Base-by-base conservation (phyloP, 2,329 filamentous ascomycete species). In the Pyrenophora graminea region DNA sequence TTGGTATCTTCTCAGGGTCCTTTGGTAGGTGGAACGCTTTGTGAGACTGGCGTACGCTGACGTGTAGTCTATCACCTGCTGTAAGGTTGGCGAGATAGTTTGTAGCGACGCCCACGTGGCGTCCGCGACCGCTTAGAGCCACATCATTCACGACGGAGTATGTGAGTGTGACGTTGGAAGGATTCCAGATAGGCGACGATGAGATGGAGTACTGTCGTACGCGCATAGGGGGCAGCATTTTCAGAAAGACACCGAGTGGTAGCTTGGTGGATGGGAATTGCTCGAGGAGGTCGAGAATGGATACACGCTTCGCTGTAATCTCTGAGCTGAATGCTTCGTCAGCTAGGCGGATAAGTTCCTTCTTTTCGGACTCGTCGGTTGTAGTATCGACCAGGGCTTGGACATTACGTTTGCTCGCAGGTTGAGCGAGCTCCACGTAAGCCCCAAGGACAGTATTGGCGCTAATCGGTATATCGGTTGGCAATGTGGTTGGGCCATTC, bases 131-230 rank as follows among this genome's bases (percentile, higher is more conserved):
- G 12, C 71, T 70, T 17, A 77, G 59, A 0, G 85, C 80, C 0
- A 82, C 80, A 2, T 76, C 77, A 40, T 86, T 79, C 43, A 89
- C 79, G 1, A 91, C 80, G 3, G 81, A 80, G 74, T 88, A 91
- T 3, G 87, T 91, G 21, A 92, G 79, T 0, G 86, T 85, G 43
- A 82, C 81, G 50, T 78, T 77, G 9, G 74, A 75, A 0, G 82
- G 77, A 55, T 86, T 80, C 55, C 76, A 77, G 0, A 90, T 77
- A 0, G 88, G 87, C 0, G 88, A 90, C 0, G 88, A 91, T 0
- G 88, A 91, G 64, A 92, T 90, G 27, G 85, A 89, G 76, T 91
- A 91, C 69, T 90, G 86, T n/a, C 88, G 82, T 33, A 89, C 80
- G 23, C 88, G 85, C 85, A 94, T 89, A 0, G 89, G 86, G 1